Evolutionary conservation across 345 rosid species (phyloP), one percentile per base, ranked within the genome.

Genomic region (Citrus mangshanensis): DNA sequence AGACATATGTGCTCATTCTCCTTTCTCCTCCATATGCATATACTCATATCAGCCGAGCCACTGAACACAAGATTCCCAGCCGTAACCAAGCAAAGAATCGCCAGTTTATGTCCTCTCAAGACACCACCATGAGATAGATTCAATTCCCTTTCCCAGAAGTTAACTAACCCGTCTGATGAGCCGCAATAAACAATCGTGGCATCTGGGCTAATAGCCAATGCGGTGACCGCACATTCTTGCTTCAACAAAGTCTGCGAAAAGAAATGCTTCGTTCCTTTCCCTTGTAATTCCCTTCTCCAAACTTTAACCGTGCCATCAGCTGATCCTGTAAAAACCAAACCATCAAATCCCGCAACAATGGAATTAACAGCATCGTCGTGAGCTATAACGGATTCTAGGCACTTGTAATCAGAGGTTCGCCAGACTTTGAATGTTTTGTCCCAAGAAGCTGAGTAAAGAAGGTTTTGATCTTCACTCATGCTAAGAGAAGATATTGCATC

Each of bases 361-460:
- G 97, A 84, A 68, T 95, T 95, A 0, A 93, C 92, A 0, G 97
- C 95, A 32, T 95, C 98, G 25, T 95, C 97, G 13, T 95, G 99
- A 25, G 99, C 90, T 7, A 32, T 77, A 1, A 93, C 75, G 4
- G 98, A 92, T 84, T 95, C 99, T 16, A 95, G 70, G 42, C 96
- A 95, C 70, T 89, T 89, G 37, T 77, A 88, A 78, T 93, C 90
- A 2, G 90, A 80, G n/a, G 87, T 81, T 74, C 95, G 82, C 99
- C 97, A 95, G 0, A 92, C 93, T 70, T 95, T 95, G 58, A 93
- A 90, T 8, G 99, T 92, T 75, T 89, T 93, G 73, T 95, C 98
- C 99, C 99, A 92, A 0, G 97, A 93, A 13, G 94, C 91, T 0
- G 99, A 91, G 73, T 95, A 95, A 51, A 95, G 80, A 1, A 92